phyloP scores from a whole-genome alignment of 139 green algal genomes.

The Picochlorum sp. region DNA sequence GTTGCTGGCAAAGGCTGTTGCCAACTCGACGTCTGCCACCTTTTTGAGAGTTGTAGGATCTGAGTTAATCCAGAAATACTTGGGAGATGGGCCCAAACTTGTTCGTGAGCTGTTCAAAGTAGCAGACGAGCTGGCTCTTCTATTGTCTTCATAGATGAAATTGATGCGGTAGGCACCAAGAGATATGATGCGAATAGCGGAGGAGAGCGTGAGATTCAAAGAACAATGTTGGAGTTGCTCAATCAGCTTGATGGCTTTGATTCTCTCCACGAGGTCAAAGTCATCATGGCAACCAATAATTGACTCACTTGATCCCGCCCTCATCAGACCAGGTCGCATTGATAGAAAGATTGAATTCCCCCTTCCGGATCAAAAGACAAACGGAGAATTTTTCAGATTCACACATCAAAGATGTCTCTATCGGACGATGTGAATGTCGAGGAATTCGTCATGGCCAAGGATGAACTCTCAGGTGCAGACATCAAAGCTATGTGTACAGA shows the following conservation, averaged over 20 bases:
- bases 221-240: conserved; percentile 97
- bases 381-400: conserved; percentile 96
- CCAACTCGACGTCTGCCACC: conserved; percentile 90
- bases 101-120: conserved; percentile 95
- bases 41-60: conserved; percentile 94
- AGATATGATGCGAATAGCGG: conserved; percentile 87
- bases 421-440: conserved; percentile 95
- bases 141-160: conserved; percentile 99
- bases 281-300: conserved; percentile 99
- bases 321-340: conserved; percentile 92
- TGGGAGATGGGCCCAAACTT: conserved; percentile 96
- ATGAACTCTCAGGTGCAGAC: conserved; percentile 94
- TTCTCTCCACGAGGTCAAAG: conserved; percentile 90
- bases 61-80: conserved; percentile 99
- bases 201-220: conserved; percentile 96
- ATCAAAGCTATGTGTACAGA: conserved; percentile 99
- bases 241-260: conserved; percentile 99
- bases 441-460: conserved; percentile 86
- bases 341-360: conserved; percentile 98
- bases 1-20: conserved; percentile 95
- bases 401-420: conserved; percentile 84
- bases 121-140: conserved; percentile 85
- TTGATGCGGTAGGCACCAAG: conserved; percentile 97
- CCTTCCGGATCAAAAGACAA: conserved; percentile 97
- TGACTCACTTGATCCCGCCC: conserved; percentile 89